Base-by-base conservation (phyloP, 805 yeast species). In the Saturnispora diversa region DNA sequence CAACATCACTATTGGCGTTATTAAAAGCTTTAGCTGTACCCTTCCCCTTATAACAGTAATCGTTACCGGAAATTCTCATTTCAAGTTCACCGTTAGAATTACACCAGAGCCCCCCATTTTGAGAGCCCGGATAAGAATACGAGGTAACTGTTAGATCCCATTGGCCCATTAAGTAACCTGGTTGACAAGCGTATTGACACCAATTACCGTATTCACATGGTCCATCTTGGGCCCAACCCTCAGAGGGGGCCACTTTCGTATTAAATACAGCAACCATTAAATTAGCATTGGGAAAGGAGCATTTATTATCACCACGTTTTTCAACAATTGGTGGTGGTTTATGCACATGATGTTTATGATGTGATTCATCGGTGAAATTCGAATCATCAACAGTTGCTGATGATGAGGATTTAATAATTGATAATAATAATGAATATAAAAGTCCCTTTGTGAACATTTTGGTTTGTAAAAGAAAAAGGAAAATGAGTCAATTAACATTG, bases 111-210 rank as follows among this genome's bases (percentile, higher is more conserved):
- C 95, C 96, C 52, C 96, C 96, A 53, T 84, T 64, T 65, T 74
- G 79, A 3, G 94, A 83, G 28, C 74, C 70, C 17, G 95, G 94
- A 57, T 81, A 82, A 6, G 79, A 51, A 64, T 85, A 86, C 9
- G 76, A 49, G n/a, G 84, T 84, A 27, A 79, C 81, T 4, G 58
- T 46, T 4, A 86, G 77, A 54, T 87, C 92, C 95, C 95, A 86
- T 62, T 86, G 96, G 23, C 78, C 84, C 80, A 81, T 79, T 41
- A 86, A 60, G 59, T 83, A 75, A 44, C 96, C 96, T 30, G 95
- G 83, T 13, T 86, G 77, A 58, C 96, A 86, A 13, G 95, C 95
- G 59, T 81, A 87, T 23, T 94, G 95, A 61, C 95, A 86, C 73
- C 78, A 87, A 23, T 68, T 63, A n/a, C 92, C 94, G 20, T 80